Conservation (phyloP, 371 early-diverging fungal species). For the Enterocytospora artemiae region DNA sequence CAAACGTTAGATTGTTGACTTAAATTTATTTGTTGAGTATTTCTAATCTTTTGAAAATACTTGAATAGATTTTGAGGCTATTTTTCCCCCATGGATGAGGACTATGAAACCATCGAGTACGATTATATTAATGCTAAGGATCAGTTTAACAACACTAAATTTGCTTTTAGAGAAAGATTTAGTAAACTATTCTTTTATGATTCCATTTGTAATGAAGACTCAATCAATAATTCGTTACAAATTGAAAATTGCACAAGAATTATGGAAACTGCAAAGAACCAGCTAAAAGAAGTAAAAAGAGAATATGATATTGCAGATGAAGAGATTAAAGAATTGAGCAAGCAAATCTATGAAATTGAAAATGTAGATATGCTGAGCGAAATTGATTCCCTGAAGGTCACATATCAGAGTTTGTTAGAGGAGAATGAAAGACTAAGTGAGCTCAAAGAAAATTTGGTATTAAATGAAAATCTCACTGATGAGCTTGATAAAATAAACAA, state of each 20-base stretch:
- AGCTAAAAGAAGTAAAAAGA: conserved; percentile 41
- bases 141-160: conserved; percentile 50
- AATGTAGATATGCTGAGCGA: conserved; percentile 4
- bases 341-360: conserved; percentile 10
- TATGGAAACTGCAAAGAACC: conserved; percentile 26
- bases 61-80: too few species aligned
- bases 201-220: conserved; percentile 17
- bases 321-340: conserved; percentile 29
- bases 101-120: conserved; percentile 46
- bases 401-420: background rate
- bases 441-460: conserved; percentile 15
- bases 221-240: too few species aligned
- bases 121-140: conserved; percentile 49
- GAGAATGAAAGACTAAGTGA: conserved; percentile 14
- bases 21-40: too few species aligned
- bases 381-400: conserved; percentile 2
- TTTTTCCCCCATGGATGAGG: conserved; percentile 12
- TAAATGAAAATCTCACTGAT: conserved; percentile 13
- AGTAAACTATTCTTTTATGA: conserved; percentile 45
- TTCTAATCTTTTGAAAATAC: too few species aligned
- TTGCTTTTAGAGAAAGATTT: conserved; percentile 45
- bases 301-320: conserved; percentile 27
- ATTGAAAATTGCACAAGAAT: conserved; percentile 18
- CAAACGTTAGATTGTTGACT: too few species aligned
- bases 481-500: conserved; percentile 23